These are phyloP conservation scores for Cryptococcus hybrid DNA, from an alignment of 1,284 basidiomycete species.

Conservation along the genomic window DNA sequence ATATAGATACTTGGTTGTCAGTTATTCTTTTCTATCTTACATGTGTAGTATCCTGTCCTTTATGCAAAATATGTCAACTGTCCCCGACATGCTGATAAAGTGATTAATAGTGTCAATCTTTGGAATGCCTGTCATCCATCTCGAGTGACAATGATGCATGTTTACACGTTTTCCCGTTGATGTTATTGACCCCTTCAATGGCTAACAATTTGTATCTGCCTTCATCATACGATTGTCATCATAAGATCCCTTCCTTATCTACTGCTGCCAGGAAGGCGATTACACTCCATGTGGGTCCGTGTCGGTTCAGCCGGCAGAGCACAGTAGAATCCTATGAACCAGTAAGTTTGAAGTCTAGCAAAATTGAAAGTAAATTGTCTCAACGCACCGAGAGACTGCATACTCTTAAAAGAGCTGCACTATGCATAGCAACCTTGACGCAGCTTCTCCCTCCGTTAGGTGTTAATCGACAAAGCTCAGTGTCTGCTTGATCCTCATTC, in stretches of 20 bases:
- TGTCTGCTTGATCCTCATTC: constrained; percentile 56
- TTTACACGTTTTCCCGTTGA: background rate
- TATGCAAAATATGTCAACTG: background rate
- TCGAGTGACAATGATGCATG: background rate
- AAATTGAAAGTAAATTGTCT: too few relatives aligned
- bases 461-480: constrained; percentile 62
- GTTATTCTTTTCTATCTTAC: background rate
- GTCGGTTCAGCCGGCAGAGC: constrained; percentile 68
- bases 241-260: background rate
- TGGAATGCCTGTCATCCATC: background rate
- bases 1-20: background rate
- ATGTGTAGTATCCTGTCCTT: background rate
- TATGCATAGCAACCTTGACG: constrained; percentile 64
- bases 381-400: constrained; percentile 56
- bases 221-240: too few relatives aligned
- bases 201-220: too few relatives aligned
- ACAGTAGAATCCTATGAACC: constrained; percentile 66
- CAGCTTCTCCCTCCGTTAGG: constrained; percentile 57
- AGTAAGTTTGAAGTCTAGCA: background rate
- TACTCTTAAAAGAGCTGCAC: constrained; percentile 65
- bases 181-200: too few relatives aligned
- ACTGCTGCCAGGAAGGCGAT: constrained; percentile 55
- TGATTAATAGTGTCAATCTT: too few relatives aligned
- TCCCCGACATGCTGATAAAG: too few relatives aligned
- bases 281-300: constrained; percentile 72